Evolutionary conservation across 2,329 filamentous ascomycete genomes (phyloP).

Genomic region (Fusarium newnesense): DNA sequence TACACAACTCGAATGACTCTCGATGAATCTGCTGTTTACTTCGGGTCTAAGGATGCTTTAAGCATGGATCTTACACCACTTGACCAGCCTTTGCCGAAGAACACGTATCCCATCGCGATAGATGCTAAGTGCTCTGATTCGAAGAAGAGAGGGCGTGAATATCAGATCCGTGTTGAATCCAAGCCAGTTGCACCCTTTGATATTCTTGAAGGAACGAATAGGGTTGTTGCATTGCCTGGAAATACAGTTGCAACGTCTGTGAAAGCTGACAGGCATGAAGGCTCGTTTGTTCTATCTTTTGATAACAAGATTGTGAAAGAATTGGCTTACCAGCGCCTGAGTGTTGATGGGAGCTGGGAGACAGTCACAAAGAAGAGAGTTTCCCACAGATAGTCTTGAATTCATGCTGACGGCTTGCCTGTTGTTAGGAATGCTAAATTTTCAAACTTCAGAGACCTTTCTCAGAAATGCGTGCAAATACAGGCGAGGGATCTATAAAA

Average conservation of each 20-base stretch:
- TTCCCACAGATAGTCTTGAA: not conserved
- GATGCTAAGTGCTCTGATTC: conserved; percentile 16
- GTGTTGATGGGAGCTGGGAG: conserved; percentile 23
- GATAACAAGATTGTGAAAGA: not conserved
- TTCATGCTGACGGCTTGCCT: not conserved
- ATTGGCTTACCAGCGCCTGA: conserved; percentile 26
- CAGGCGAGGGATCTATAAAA: not conserved
- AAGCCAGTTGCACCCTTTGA: conserved; percentile 27
- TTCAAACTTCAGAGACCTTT: not conserved
- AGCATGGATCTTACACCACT: conserved; percentile 45
- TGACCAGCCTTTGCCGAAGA: conserved; percentile 46
- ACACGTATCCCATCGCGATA: conserved; percentile 46
- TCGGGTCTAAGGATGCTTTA: conserved; percentile 45
- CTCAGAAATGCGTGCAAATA: conserved; percentile 1
- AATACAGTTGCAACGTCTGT: not conserved
- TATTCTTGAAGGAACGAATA: conserved; percentile 27
- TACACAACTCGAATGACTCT: conserved; percentile 49
- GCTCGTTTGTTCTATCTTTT: conserved; percentile 17
- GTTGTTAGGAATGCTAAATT: not conserved
- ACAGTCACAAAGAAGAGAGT: conserved; percentile 9
- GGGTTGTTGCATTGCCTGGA: conserved; percentile 21
- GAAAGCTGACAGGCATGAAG: not conserved
- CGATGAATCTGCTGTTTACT: conserved; percentile 30
- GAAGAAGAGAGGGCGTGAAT: not conserved
- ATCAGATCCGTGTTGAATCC: conserved; percentile 11